Conservation (phyloP, 441 rosid genomes). For the Adansonia madagascariensis region DNA sequence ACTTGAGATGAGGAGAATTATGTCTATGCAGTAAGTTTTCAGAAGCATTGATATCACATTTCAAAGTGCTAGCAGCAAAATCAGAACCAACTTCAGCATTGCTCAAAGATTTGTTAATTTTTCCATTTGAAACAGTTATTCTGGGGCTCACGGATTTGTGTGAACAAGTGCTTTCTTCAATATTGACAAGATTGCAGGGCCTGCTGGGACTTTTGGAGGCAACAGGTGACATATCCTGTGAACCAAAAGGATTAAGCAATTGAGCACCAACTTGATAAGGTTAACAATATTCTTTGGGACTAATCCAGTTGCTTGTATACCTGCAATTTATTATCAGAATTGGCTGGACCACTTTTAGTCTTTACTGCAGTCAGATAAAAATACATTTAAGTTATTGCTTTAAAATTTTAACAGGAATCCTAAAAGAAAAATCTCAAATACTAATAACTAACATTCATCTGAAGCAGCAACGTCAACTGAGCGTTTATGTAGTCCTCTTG, state of each 20-base stretch:
- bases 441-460: conserved; percentile 53
- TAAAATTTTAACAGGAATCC: background rate
- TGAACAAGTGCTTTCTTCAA: conserved; percentile 76
- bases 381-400: conserved; percentile 28
- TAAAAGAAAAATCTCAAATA: conserved; percentile 29
- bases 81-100: conserved; percentile 43
- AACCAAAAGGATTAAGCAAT: conserved; percentile 28
- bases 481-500: conserved; percentile 35
- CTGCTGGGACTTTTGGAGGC: conserved; percentile 45
- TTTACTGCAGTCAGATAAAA: conserved; percentile 44
- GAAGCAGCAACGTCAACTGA: conserved; percentile 49
- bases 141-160: conserved; percentile 48
- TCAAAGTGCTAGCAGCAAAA: conserved; percentile 54
- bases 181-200: conserved; percentile 45
- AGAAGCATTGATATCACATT: conserved; percentile 50
- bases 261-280: conserved; percentile 23
- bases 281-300: conserved; percentile 22
- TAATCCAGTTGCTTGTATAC: conserved; percentile 35
- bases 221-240: conserved; percentile 44
- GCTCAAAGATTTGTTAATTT: conserved; percentile 45
- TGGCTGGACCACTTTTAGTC: conserved; percentile 33
- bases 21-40: conserved; percentile 35
- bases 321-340: conserved; percentile 36
- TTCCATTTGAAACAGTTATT: conserved; percentile 40
- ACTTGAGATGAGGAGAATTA: conserved; percentile 47